These are phyloP conservation scores for Mycena filopes DNA, from an alignment of 768 basidiomycete species.

Conservation along the genomic window DNA sequence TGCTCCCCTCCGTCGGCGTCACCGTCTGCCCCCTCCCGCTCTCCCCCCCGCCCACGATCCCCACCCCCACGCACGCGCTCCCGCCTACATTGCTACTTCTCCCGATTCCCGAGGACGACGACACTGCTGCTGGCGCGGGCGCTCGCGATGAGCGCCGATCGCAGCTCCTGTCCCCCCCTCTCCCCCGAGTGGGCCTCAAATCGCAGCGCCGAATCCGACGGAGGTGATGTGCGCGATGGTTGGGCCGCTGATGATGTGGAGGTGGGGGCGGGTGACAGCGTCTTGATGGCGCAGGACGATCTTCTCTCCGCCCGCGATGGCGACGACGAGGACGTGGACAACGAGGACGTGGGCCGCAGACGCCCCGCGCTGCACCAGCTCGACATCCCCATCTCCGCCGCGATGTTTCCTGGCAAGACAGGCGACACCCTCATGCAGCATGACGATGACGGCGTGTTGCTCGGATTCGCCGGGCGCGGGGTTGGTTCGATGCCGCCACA, in stretches of 20 bases:
- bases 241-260: too few relatives aligned
- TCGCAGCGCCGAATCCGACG: too few relatives aligned
- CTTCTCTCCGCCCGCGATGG: not conserved
- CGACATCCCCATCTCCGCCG: conserved; percentile 18
- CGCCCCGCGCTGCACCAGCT: conserved; percentile 16
- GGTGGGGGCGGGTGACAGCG: conserved; percentile 17
- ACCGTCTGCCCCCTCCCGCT: not conserved
- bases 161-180: conserved; percentile 31
- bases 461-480: conserved; percentile 7
- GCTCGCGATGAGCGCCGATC: not conserved
- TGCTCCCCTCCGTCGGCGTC: too few relatives aligned
- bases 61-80: conserved; percentile 26
- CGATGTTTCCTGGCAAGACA: not conserved
- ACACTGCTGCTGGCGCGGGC: not conserved
- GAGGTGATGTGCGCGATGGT: conserved; percentile 3
- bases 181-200: conserved; percentile 29
- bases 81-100: conserved; percentile 20
- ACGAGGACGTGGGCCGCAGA: too few relatives aligned
- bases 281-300: conserved; percentile 30
- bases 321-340: conserved; percentile 17
- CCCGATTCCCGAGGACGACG: conserved; percentile 26
- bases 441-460: conserved; percentile 8
- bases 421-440: not conserved
- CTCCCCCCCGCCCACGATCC: conserved; percentile 29
- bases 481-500: conserved; percentile 7